Conservation (phyloP, 805 yeast genomes). For the Hanseniaspora opuntiae region DNA sequence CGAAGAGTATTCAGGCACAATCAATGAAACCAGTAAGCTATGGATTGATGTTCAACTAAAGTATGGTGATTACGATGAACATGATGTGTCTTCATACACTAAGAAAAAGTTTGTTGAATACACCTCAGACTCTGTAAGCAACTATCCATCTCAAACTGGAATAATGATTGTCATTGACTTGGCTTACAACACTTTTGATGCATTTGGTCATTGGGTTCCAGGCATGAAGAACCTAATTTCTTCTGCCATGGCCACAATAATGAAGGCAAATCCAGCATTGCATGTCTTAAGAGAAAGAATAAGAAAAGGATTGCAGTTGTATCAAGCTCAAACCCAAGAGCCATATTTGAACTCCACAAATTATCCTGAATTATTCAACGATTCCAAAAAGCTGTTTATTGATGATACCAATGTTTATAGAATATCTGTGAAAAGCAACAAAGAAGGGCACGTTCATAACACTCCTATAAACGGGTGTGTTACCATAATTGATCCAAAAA, state of each 20-base stretch:
- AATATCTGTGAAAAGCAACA: conserved; percentile 79
- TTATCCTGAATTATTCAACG: conserved; percentile 76
- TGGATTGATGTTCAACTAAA: conserved; percentile 94
- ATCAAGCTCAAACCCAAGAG: conserved; percentile 87
- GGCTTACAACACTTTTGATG: conserved; percentile 91
- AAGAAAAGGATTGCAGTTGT: conserved; percentile 82
- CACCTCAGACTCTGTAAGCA: conserved; percentile 70
- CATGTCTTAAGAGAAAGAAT: conserved; percentile 85
- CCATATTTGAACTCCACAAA: conserved; percentile 79
- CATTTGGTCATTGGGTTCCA: conserved; percentile 95
- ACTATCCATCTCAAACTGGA: conserved; percentile 90
- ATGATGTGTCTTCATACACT: conserved; percentile 86
- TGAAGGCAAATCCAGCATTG: conserved; percentile 89
- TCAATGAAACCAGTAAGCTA: conserved; percentile 42
- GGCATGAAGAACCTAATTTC: conserved; percentile 83
- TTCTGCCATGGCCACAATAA: conserved; percentile 81
- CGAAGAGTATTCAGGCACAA: conserved; percentile 36
- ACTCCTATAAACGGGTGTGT: conserved; percentile 89
- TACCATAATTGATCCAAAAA: conserved; percentile 75
- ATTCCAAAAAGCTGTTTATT: conserved; percentile 70
- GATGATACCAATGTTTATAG: conserved; percentile 93
- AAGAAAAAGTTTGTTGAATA: conserved; percentile 87
- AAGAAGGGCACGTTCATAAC: conserved; percentile 84
- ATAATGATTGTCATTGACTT: conserved; percentile 79
- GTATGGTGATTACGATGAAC: conserved; percentile 96